Conservation (phyloP, 495 filamentous ascomycete genomes). For the Aspergillus indologenus region DNA sequence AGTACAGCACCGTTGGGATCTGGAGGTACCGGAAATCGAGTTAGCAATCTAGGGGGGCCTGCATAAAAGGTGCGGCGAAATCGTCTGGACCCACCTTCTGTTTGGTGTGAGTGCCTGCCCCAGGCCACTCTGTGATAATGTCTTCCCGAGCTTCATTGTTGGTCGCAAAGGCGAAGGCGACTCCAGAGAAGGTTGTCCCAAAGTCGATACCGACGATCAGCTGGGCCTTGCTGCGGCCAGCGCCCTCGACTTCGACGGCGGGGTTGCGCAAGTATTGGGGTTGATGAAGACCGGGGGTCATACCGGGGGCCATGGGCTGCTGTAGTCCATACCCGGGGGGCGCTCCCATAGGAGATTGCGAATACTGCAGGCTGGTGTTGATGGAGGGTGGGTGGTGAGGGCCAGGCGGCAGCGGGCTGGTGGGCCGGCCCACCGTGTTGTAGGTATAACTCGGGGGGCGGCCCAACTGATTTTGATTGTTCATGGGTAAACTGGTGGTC, state of each 20-base stretch:
- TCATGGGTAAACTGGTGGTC: slow-evolving; percentile 53
- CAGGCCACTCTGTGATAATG: slow-evolving; percentile 79
- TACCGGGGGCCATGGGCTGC: slow-evolving; percentile 45
- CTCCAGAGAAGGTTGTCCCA: slow-evolving; percentile 75
- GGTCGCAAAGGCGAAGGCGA: slow-evolving; percentile 76
- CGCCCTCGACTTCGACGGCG: slow-evolving; percentile 79
- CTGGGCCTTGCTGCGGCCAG: slow-evolving; percentile 68
- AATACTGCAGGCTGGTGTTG: slow-evolving; percentile 59
- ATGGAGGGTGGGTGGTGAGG: slow-evolving; percentile 70
- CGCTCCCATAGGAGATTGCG: slow-evolving; percentile 49
- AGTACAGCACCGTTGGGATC: slow-evolving; percentile 80
- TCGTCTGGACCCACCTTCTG: slow-evolving; percentile 55
- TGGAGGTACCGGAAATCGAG: slow-evolving; percentile 24
- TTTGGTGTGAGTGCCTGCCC: slow-evolving; percentile 72
- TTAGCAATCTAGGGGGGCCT: slow-evolving; percentile 9
- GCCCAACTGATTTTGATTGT: slow-evolving; percentile 39
- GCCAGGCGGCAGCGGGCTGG: slow-evolving; percentile 54
- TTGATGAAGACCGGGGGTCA: slow-evolving; percentile 35
- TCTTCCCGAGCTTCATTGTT: slow-evolving; percentile 75
- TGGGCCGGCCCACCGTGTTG: slow-evolving; percentile 58
- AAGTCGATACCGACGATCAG: slow-evolving; percentile 74
- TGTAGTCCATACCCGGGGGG: slow-evolving; percentile 51
- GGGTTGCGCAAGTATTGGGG: slow-evolving; percentile 49
- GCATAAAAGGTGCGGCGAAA: neutral
- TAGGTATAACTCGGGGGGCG: slow-evolving; percentile 75